These are phyloP conservation scores for Coniochaeta prunicola DNA, from an alignment of 2,329 filamentous ascomycete genomes.

Conservation along the genomic window DNA sequence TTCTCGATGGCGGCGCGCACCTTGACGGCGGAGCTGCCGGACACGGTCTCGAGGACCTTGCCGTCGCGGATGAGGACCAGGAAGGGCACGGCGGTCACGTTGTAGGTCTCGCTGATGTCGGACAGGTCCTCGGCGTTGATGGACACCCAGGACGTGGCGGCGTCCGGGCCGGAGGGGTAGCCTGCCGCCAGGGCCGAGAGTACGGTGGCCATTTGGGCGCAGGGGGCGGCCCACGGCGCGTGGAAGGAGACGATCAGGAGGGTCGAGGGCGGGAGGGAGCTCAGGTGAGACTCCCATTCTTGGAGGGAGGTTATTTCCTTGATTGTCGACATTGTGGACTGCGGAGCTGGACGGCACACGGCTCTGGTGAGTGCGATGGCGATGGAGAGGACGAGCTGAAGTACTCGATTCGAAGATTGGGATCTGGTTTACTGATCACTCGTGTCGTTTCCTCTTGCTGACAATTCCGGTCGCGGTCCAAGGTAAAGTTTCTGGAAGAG, in stretches of 20 bases:
- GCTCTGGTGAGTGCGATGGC: neutral
- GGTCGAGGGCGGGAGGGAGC: conserved; percentile 58
- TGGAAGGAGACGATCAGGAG: conserved; percentile 90
- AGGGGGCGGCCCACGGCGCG: conserved; percentile 93
- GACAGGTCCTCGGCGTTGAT: conserved; percentile 93
- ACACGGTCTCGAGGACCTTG: conserved; percentile 74
- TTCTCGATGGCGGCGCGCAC: conserved; percentile 81
- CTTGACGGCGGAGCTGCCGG: conserved; percentile 81
- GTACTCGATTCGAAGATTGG: neutral
- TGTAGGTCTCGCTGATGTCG: conserved; percentile 85
- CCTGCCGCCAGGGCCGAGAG: conserved; percentile 79
- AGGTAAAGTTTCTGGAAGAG: neutral
- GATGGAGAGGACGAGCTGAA: neutral
- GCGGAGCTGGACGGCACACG: neutral
- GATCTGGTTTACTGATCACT: neutral
- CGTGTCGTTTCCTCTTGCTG: neutral
- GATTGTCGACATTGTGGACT: conserved; percentile 61
- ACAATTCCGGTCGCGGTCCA: conserved; percentile 1
- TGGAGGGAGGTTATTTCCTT: conserved; percentile 67
- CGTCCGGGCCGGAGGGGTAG: conserved; percentile 62
- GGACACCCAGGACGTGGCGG: conserved; percentile 77
- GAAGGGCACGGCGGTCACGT: conserved; percentile 91
- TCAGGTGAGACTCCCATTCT: conserved; percentile 64
- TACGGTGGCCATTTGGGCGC: conserved; percentile 86
- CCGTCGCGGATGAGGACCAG: conserved; percentile 74